These are phyloP conservation scores for Fusarium cyanostomum DNA, from an alignment of 2,329 filamentous ascomycete genomes.

Conservation along the genomic window DNA sequence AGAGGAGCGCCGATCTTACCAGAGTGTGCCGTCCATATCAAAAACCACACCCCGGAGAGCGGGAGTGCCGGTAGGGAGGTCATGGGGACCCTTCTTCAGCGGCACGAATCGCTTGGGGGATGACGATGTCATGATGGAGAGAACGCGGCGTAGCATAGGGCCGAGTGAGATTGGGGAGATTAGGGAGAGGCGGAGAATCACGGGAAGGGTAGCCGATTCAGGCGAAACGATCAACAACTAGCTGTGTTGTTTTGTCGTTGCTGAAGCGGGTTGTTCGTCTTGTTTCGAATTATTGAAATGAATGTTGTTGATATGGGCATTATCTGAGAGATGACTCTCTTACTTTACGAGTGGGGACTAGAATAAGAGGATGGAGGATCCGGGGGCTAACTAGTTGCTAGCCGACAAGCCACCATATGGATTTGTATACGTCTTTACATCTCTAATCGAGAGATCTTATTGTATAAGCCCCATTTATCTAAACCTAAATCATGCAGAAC, in stretches of 20 bases:
- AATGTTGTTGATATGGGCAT: conserved; percentile 14
- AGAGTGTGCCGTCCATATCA: conserved; percentile 94
- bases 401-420: conserved; percentile 6
- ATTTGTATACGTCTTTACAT: background rate
- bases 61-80: conserved; percentile 50
- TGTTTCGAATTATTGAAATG: background rate
- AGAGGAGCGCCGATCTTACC: conserved; percentile 63
- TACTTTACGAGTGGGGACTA: conserved; percentile 23
- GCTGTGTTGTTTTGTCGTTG: background rate
- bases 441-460: too few species aligned
- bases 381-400: conserved; percentile 9
- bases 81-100: conserved; percentile 52
- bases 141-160: conserved; percentile 43
- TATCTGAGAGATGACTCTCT: conserved; percentile 31
- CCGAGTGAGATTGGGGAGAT: background rate
- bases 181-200: too few species aligned
- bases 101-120: conserved; percentile 64
- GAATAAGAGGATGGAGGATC: too few species aligned
- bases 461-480: too few species aligned
- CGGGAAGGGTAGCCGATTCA: background rate
- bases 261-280: background rate
- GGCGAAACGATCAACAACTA: background rate
- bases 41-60: conserved; percentile 75
- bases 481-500: too few species aligned
- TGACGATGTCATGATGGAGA: conserved; percentile 55